phyloP scores from a whole-genome alignment of 495 filamentous ascomycete species.

The Apiosordaria backusii region DNA sequence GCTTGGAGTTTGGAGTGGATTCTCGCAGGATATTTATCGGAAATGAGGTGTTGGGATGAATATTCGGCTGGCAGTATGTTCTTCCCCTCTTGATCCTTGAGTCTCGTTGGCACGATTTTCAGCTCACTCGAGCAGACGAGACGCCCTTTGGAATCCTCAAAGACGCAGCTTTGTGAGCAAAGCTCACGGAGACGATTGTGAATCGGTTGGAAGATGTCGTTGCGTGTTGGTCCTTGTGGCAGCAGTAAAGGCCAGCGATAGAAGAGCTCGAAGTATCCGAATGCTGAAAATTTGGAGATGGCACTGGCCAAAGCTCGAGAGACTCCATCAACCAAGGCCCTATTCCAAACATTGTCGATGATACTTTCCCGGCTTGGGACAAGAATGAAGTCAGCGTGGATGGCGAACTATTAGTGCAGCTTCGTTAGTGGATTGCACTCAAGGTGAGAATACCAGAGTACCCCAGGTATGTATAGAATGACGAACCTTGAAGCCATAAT shows the following conservation, averaged over 20 bases:
- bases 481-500: slow-evolving; percentile 3
- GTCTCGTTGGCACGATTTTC: background rate
- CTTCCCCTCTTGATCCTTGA: background rate
- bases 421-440: background rate
- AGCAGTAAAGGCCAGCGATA: background rate
- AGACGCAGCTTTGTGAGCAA: background rate
- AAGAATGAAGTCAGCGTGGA: background rate
- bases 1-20: background rate
- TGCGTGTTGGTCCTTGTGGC: background rate
- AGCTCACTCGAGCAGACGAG: background rate
- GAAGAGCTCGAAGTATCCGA: background rate
- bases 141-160: background rate
- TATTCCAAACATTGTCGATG: background rate
- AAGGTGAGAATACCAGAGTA: no score
- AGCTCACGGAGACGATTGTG: background rate
- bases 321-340: background rate
- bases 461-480: no score
- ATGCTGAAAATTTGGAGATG: background rate
- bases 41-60: background rate
- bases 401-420: background rate
- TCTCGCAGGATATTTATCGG: background rate
- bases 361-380: background rate
- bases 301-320: background rate
- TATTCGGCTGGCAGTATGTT: background rate
- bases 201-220: background rate